Conservation (phyloP, 1,139 yeast species). For the Kurtzmaniella natalensis region DNA sequence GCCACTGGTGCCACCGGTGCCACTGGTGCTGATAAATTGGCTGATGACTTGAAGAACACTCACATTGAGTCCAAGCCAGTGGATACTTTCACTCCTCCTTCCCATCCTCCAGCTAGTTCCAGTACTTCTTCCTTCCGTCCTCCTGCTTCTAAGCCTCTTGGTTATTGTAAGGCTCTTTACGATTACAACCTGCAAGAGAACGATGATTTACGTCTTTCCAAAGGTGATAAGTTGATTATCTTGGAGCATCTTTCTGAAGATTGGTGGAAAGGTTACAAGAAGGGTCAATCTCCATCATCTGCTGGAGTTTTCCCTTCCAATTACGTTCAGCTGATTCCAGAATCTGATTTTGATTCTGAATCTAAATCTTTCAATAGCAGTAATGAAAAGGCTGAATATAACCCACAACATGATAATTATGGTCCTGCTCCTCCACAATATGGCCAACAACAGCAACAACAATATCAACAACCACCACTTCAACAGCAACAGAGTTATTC, state of each 20-base stretch:
- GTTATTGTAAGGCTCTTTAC: constrained; percentile 61
- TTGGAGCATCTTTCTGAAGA: constrained; percentile 73
- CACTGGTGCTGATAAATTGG: constrained; percentile 13
- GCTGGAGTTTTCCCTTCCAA: constrained; percentile 89
- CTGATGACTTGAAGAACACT: constrained; percentile 14
- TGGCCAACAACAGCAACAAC: constrained; percentile 14
- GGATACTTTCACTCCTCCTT: too few relatives aligned
- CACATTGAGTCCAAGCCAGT: constrained; percentile 13
- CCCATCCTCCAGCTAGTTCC: too few relatives aligned
- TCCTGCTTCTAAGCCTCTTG: constrained; percentile 20
- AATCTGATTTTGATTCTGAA: constrained; percentile 26
- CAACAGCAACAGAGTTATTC: constrained; percentile 43
- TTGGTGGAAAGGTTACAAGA: constrained; percentile 82
- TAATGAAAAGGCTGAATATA: constrained; percentile 18
- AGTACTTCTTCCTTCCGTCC: constrained; percentile 15
- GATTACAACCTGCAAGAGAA: constrained; percentile 62
- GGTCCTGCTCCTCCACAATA: constrained; percentile 15
- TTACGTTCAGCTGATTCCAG: constrained; percentile 57
- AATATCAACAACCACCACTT: constrained; percentile 26
- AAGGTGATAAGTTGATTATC: constrained; percentile 68
- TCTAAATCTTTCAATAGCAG: constrained; percentile 9
- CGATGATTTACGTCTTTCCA: constrained; percentile 62
- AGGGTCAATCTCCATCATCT: constrained; percentile 35
- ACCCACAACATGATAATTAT: constrained; percentile 6
- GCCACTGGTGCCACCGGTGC: constrained; percentile 9